Evolutionary conservation across 805 yeast species (phyloP).

Genomic region (Brettanomyces bruxellensis): DNA sequence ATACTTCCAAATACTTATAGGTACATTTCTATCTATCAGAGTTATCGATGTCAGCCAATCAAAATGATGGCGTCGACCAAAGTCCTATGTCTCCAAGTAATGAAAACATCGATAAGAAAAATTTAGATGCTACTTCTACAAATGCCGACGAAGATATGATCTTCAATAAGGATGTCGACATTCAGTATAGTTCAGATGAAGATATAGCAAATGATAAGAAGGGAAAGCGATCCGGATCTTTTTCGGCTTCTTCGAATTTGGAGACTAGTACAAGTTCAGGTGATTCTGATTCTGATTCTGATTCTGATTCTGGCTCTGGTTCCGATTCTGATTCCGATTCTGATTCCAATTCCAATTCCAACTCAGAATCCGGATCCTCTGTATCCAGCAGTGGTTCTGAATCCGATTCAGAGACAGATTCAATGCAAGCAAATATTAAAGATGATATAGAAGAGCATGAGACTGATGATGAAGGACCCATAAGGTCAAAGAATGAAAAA

Average conservation of each 20-base stretch:
- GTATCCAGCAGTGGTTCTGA: constrained; percentile 14
- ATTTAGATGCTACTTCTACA: not conserved
- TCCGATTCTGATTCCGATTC: not conserved
- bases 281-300: not conserved
- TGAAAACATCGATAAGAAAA: not conserved
- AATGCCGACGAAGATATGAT: not conserved
- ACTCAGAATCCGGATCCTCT: not conserved
- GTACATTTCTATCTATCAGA: too few species aligned
- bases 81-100: not conserved
- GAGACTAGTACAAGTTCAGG: not conserved
- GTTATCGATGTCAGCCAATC: too few species aligned
- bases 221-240: too few species aligned
- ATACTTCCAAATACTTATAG: too few species aligned
- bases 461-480: constrained; percentile 50
- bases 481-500: constrained; percentile 70
- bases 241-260: too few species aligned
- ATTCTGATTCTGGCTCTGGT: not conserved
- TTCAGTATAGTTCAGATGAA: constrained; percentile 19
- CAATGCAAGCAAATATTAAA: constrained; percentile 3
- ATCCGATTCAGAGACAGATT: constrained; percentile 4
- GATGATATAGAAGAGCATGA: constrained; percentile 26
- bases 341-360: not conserved
- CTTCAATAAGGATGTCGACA: constrained; percentile 1
- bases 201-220: constrained; percentile 55
- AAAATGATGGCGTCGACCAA: too few species aligned